Conservation (phyloP, 2,329 filamentous ascomycete genomes). For the Raffaelea arxii region DNA sequence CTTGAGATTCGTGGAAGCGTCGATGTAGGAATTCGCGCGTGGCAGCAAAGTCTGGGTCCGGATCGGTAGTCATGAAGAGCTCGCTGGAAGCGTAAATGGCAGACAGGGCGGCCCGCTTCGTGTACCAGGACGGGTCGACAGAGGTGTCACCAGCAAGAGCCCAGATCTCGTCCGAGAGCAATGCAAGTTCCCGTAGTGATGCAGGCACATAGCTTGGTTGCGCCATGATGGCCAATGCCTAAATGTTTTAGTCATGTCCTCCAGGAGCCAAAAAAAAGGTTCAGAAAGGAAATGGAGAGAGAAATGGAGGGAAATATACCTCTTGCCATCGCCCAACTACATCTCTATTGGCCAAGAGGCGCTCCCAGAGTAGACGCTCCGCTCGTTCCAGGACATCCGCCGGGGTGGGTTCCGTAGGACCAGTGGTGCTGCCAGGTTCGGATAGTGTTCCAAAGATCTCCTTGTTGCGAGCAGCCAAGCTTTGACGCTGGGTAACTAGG, state of each 20-base stretch:
- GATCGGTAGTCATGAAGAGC: slow-evolving; percentile 89
- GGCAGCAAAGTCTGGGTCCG: slow-evolving; percentile 54
- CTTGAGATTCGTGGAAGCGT: slow-evolving; percentile 59
- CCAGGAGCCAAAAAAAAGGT: neutral
- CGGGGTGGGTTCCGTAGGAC: slow-evolving; percentile 19
- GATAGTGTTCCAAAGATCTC: slow-evolving; percentile 29
- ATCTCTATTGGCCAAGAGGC: slow-evolving; percentile 63
- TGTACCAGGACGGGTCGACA: slow-evolving; percentile 84
- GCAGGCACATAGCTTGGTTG: slow-evolving; percentile 67
- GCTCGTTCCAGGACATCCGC: slow-evolving; percentile 50
- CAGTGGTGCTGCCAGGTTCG: slow-evolving; percentile 15
- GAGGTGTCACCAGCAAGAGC: slow-evolving; percentile 72
- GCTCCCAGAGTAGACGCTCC: slow-evolving; percentile 61
- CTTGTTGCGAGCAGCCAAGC: slow-evolving; percentile 35
- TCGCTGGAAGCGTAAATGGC: slow-evolving; percentile 63
- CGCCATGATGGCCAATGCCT: slow-evolving; percentile 87
- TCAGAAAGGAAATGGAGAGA: neutral
- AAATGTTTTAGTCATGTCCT: neutral
- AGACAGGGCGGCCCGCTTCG: slow-evolving; percentile 47
- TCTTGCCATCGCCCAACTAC: slow-evolving; percentile 78
- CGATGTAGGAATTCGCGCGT: slow-evolving; percentile 74
- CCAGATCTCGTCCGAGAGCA: slow-evolving; percentile 86
- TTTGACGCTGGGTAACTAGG: slow-evolving; percentile 55
- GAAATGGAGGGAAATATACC: slow-evolving; percentile 34
- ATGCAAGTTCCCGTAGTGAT: slow-evolving; percentile 69